Evolutionary conservation across 306 rosid genomes (phyloP), one percentile per base, ranked within the genome.

Genomic region (Fragaria vesca): DNA sequence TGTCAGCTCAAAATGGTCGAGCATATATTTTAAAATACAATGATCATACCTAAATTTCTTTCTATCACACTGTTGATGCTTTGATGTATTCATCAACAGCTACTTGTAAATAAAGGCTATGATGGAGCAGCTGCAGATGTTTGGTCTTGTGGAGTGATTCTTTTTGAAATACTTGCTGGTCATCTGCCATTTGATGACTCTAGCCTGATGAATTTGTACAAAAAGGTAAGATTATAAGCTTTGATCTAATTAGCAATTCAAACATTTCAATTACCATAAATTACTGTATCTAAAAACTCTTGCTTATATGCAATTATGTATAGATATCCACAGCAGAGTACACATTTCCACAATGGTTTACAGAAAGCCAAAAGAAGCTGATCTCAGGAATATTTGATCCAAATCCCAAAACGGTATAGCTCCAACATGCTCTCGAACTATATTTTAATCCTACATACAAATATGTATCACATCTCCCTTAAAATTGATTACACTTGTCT

Each of bases 111-210:
- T 80, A 83, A 86, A 74, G 90, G 82, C 57, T 93, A 93, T 16
- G 90, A 90, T 26, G 97, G 96, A 81, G 96, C 93, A 75, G 87
- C 90, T 45, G 96, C 91, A 26, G 97, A 93, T 87, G 84, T 93
- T 81, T 93, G 97, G 97, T 93, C 97, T 63, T 93, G 93, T 65
- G 97, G 97, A 24, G 97, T 90, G 62, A 84, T 93, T 66, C 97
- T 93, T 38, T 93, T 86, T 32, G 97, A 93, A 83, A 52, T 87
- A 73, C 90, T 93, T 48, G 85, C 96, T 13, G 97, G 97, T 34
- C 76, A 28, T 84, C 90, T 90, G 5, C 97, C 96, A 61, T 93
- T 93, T 82, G 87, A 90, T 1, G 97, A 93, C 80, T 83, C 71
- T 10, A 93, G 81, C 75, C 83, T 93, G 81, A 82, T 79, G 81